Evolutionary conservation across 2,329 filamentous ascomycete species (phyloP).

Genomic region (Penicillium sp.): DNA sequence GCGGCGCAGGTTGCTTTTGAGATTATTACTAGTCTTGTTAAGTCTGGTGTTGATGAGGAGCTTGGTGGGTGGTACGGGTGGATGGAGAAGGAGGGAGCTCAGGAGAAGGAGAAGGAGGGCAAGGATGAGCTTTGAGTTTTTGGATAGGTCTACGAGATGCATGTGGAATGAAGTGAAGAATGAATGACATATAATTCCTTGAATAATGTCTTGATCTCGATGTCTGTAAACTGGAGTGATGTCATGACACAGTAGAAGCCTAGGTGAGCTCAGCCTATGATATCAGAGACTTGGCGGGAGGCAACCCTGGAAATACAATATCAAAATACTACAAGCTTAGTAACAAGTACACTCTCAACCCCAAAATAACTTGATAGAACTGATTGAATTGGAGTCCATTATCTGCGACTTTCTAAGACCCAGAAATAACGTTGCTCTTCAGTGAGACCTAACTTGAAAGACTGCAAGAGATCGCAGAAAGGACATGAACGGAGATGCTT

Average conservation of each 20-base stretch:
- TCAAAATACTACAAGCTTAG: background rate
- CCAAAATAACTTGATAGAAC: conserved; percentile 11
- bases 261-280: background rate
- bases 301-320: background rate
- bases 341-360: background rate
- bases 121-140: conserved; percentile 32
- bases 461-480: conserved; percentile 12
- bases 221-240: background rate
- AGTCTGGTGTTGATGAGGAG: conserved; percentile 42
- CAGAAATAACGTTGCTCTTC: conserved; percentile 13
- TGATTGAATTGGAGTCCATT: conserved; percentile 15
- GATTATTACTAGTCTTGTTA: conserved; percentile 67
- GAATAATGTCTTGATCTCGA: background rate
- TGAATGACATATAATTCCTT: conserved; percentile 12
- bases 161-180: conserved; percentile 23
- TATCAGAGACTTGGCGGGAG: background rate
- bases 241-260: background rate
- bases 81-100: conserved; percentile 20
- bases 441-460: background rate
- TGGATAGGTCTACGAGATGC: conserved; percentile 13
- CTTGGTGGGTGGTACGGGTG: conserved; percentile 44
- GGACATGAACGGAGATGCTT: conserved; percentile 12
- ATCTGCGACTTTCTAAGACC: conserved; percentile 18
- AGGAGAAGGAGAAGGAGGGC: conserved; percentile 6
- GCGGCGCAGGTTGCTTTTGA: conserved; percentile 84